Evolutionary conservation across 441 rosid species (phyloP).

Genomic region (Euphorbia schlechtendalii): DNA sequence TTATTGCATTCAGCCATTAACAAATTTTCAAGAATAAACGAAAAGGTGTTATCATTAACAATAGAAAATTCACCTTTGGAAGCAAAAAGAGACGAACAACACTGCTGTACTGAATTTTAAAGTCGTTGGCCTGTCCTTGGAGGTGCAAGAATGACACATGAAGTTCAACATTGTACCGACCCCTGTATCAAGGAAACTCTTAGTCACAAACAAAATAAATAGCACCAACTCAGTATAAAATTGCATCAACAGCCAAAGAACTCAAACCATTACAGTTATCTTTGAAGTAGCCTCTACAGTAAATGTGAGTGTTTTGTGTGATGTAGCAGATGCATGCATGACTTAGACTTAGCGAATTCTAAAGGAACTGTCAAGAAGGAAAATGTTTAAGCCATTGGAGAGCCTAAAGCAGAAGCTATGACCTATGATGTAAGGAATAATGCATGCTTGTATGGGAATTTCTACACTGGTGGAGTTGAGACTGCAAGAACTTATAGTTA

Average conservation of each 20-base stretch:
- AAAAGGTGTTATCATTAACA: background rate
- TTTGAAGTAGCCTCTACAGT: background rate
- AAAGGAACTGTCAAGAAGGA: background rate
- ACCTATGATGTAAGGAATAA: background rate
- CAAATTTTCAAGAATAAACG: background rate
- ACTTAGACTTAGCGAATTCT: background rate
- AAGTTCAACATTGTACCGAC: constrained; percentile 95
- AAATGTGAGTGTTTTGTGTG: background rate
- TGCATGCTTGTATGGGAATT: background rate
- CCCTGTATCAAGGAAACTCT: constrained; percentile 40
- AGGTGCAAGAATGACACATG: constrained; percentile 85
- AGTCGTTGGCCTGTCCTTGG: constrained; percentile 95
- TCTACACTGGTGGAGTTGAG: background rate
- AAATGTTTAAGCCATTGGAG: background rate
- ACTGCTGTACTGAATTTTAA: constrained; percentile 96
- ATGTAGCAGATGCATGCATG: background rate
- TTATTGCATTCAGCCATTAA: background rate
- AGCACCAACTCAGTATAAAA: background rate
- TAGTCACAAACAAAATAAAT: background rate
- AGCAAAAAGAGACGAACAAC: constrained; percentile 92
- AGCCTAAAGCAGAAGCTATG: background rate
- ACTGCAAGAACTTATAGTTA: background rate
- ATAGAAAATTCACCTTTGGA: constrained; percentile 54
- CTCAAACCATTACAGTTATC: background rate
- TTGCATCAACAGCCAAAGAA: constrained; percentile 5